These are phyloP conservation scores for Smittium mucronatum DNA, from an alignment of 371 early-diverging fungal genomes.

Conservation along the genomic window DNA sequence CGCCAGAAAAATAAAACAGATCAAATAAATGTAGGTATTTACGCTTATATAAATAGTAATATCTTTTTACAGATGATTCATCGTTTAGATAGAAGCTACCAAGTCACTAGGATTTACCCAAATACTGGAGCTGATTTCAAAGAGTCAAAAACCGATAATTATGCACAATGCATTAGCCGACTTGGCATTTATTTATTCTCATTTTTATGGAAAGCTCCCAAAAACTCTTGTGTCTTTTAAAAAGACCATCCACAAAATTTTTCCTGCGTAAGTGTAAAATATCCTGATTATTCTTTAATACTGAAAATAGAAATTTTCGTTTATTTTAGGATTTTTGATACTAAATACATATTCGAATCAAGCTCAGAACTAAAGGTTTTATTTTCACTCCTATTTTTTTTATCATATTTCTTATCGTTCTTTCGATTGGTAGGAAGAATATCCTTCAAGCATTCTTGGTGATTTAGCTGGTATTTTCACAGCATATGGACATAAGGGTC, in stretches of 20 bases:
- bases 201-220: slow-evolving; percentile 8
- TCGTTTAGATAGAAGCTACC: neutral
- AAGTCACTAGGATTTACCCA: neutral
- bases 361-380: slow-evolving; percentile 38
- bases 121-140: neutral
- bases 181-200: neutral
- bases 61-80: too few species aligned
- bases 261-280: slow-evolving; percentile 51
- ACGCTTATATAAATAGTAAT: too few species aligned
- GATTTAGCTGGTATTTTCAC: neutral
- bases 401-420: neutral
- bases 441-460: slow-evolving; percentile 19
- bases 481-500: neutral
- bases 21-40: too few species aligned
- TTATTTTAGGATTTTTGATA: slow-evolving; percentile 64
- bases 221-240: slow-evolving; percentile 35
- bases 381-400: slow-evolving; percentile 14
- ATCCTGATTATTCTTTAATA: too few species aligned
- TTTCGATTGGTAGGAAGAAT: neutral
- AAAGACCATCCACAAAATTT: slow-evolving; percentile 51
- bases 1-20: neutral
- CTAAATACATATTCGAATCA: slow-evolving; percentile 55
- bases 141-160: neutral
- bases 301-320: too few species aligned
- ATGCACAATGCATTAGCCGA: neutral